phyloP scores from a whole-genome alignment of 305 asterid species.

The Vinca major region DNA sequence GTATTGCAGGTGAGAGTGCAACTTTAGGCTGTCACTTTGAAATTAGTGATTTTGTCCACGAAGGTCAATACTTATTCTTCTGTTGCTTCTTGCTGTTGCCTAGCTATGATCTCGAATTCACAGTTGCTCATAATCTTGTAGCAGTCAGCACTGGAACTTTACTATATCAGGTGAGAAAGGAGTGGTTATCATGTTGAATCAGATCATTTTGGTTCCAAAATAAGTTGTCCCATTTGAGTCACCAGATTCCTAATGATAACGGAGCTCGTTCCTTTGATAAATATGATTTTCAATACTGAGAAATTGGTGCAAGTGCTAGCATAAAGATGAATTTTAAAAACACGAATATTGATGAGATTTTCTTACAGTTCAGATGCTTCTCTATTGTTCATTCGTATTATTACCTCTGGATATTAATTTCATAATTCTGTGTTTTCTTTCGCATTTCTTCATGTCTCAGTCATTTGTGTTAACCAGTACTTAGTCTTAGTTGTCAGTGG shows the following conservation, averaged over 20 bases:
- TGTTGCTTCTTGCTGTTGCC: constrained; percentile 18
- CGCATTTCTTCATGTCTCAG: neutral
- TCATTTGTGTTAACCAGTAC: neutral
- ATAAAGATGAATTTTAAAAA: neutral
- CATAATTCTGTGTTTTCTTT: neutral
- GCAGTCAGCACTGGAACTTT: constrained; percentile 95
- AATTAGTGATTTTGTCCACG: constrained; percentile 9
- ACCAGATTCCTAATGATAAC: neutral
- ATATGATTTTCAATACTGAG: neutral
- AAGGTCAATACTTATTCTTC: constrained; percentile 21
- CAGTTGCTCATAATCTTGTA: constrained; percentile 78
- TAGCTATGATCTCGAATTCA: constrained; percentile 94
- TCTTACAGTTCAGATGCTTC: neutral
- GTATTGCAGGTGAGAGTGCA: constrained; percentile 64
- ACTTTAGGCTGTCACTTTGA: constrained; percentile 6
- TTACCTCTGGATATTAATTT: neutral
- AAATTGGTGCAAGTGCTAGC: neutral
- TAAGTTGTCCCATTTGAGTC: neutral
- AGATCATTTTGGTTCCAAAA: neutral
- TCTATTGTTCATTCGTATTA: neutral
- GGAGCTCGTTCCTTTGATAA: neutral
- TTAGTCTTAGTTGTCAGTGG: neutral
- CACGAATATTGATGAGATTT: neutral
- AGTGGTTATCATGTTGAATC: neutral
- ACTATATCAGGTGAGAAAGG: constrained; percentile 71